Evolutionary conservation across 2,329 filamentous ascomycete genomes (phyloP).

Genomic region (Pseudogymnoascus sp.): DNA sequence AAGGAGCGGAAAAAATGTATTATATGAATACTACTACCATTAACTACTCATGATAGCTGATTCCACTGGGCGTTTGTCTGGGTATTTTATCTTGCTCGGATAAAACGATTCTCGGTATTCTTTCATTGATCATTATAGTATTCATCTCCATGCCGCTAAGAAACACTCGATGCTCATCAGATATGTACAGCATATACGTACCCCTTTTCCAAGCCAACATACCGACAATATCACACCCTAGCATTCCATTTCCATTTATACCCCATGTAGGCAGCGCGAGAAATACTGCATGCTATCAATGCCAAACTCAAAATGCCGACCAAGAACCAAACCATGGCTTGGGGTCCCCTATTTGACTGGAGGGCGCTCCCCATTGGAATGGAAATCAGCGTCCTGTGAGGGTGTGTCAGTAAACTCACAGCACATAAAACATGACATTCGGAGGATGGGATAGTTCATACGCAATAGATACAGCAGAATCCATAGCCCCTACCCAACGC

Average conservation of each 20-base stretch:
- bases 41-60: background rate
- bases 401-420: background rate
- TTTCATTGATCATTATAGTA: background rate
- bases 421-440: background rate
- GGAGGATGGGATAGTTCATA: background rate
- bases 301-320: background rate
- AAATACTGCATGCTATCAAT: background rate
- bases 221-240: background rate
- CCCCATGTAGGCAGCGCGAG: background rate
- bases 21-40: background rate
- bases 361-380: constrained; percentile 2
- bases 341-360: background rate
- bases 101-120: background rate
- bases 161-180: background rate
- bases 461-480: constrained; percentile 3
- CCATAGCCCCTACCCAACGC: constrained; percentile 1
- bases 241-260: constrained; percentile 6
- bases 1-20: constrained; percentile 5
- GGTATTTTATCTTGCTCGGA: background rate
- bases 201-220: background rate
- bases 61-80: background rate
- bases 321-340: constrained; percentile 2
- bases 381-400: background rate
- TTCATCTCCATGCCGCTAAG: background rate
- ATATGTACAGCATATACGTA: constrained; percentile 6